phyloP scores from a whole-genome alignment of 176 grass and related monocot genomes.

The Pontederia crassipes region DNA sequence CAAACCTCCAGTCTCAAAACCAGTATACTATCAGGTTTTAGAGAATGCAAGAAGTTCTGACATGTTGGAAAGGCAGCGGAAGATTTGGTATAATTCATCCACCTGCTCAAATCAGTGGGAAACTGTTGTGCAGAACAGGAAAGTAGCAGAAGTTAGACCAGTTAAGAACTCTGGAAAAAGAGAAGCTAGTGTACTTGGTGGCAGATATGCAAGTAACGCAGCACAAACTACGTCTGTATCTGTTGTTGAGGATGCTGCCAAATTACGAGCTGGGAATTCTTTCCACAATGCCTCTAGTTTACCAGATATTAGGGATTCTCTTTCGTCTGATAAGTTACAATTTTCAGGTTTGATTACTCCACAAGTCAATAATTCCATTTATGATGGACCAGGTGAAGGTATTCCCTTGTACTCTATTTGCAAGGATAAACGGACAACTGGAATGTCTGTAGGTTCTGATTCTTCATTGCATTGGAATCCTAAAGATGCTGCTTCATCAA shows the following conservation, averaged over 20 bases:
- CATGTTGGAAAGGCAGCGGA: conserved; percentile 47
- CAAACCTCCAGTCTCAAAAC: conserved; percentile 77
- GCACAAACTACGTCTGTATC: conserved; percentile 17
- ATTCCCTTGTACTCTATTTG: conserved; percentile 85
- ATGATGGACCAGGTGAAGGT: conserved; percentile 71
- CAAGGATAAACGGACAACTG: conserved; percentile 42
- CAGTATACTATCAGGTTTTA: conserved; percentile 71
- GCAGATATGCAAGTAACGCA: conserved; percentile 24
- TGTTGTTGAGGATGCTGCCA: conserved; percentile 32
- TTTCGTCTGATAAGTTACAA: conserved; percentile 55
- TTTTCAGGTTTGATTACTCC: conserved; percentile 42
- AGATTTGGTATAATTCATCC: conserved; percentile 38
- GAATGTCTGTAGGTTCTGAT: conserved; percentile 36
- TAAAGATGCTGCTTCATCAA: conserved; percentile 30
- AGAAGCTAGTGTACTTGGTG: conserved; percentile 32
- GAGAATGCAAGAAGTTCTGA: conserved; percentile 57
- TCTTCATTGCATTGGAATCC: conserved; percentile 28
- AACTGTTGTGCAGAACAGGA: conserved; percentile 28
- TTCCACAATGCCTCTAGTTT: conserved; percentile 25
- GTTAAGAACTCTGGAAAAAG: conserved; percentile 39
- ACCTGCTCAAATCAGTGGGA: conserved; percentile 36
- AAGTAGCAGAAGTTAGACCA: conserved; percentile 20
- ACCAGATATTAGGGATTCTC: conserved; percentile 41
- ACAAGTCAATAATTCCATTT: conserved; percentile 75
- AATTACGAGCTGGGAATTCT: conserved; percentile 30